A percentile compares a stretch with the other conserved stretches of the same genome.
Conservation (phyloP, 768 basidiomycete genomes). For the Clitopilus hobsonii region DNA sequence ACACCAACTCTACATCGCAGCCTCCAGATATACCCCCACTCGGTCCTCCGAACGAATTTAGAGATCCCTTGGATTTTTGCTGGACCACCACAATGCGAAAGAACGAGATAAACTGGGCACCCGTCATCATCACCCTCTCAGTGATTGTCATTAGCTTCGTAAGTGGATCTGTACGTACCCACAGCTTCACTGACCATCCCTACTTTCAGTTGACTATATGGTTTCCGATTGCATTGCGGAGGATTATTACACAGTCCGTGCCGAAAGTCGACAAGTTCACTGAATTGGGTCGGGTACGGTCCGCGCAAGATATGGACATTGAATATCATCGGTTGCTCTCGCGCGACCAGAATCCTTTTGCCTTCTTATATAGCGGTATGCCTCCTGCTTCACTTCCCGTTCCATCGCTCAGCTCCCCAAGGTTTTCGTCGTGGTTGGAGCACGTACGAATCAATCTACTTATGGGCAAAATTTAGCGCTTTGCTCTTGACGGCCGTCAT, state of each 20-base stretch:
- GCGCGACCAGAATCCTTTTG: slow-evolving; percentile 63
- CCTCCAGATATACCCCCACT: slow-evolving; percentile 47
- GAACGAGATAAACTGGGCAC: slow-evolving; percentile 67
- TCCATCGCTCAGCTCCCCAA: slow-evolving; percentile 18
- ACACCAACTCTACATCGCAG: slow-evolving; percentile 48
- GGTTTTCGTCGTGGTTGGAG: slow-evolving; percentile 71
- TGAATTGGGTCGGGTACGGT: slow-evolving; percentile 63
- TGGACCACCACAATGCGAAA: slow-evolving; percentile 75
- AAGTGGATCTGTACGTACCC: too few relatives aligned
- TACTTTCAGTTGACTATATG: slow-evolving; percentile 48
- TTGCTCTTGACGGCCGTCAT: slow-evolving; percentile 63
- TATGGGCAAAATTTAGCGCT: slow-evolving; percentile 68
- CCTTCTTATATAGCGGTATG: slow-evolving; percentile 66
- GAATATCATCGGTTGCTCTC: slow-evolving; percentile 67
- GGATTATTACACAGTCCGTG: slow-evolving; percentile 49
- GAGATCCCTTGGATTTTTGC: slow-evolving; percentile 67
- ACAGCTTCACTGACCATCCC: not conserved
- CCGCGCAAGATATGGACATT: slow-evolving; percentile 50
- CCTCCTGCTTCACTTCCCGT: slow-evolving; percentile 5
- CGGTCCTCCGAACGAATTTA: slow-evolving; percentile 52
- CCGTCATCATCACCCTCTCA: slow-evolving; percentile 55
- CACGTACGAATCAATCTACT: slow-evolving; percentile 57
- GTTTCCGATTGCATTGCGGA: slow-evolving; percentile 62
- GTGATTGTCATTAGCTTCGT: slow-evolving; percentile 47
- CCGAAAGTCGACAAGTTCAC: slow-evolving; percentile 66